Evolutionary conservation across 305 asterid species (phyloP), one percentile per base, ranked within the genome.

Genomic region (Ruellia speciosa): DNA sequence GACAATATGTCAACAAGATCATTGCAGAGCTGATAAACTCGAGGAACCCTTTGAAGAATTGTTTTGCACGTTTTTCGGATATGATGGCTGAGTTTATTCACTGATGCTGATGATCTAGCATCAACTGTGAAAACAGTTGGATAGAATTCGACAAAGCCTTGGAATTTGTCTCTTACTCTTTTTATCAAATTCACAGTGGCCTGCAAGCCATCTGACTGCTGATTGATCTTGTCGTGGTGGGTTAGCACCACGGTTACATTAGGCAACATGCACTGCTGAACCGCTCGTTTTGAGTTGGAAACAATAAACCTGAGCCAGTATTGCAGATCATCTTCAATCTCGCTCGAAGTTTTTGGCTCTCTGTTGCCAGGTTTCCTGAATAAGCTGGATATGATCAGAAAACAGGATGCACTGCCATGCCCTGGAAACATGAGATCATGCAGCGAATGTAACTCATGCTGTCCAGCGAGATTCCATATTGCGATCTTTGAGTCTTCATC

Each of bases 361-460:
- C 77, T 66, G 31, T 86, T 86, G 77, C 64, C 77, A 0, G 86
- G 86, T 54, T 77, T 77, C 72, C 71, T 71, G 70, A 72, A 86
- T 66, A 89, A 70, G 78, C 95, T 84, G 65, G 79, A 70, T 56
- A 81, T 31, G 62, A 90, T 68, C 28, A 87, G 72, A 70, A 87
- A 90, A 47, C 70, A 49, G 3, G 93, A 81, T 39, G 94, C 87
- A 17, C 90, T 70, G 52, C 94, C 89, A 43, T 79, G 83, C 41
- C 96, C 97, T 0, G 97, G 95, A 59, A 87, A 87, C 88, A 87
- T 81, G 63, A 84, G 81, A 70, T 90, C 88, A 15, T 87, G 96
- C 50, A 83, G 75, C 2, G 90, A 75, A 55, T 65, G 84, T 35
- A 66, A 59, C 71, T 84, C 94, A 12, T 80, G 89, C 75, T 87